Percentiles rank a stretch among this genome's conserved stretches.
Conservation (phyloP, 2,329 filamentous ascomycete genomes). For the Aspergillus terreus region DNA sequence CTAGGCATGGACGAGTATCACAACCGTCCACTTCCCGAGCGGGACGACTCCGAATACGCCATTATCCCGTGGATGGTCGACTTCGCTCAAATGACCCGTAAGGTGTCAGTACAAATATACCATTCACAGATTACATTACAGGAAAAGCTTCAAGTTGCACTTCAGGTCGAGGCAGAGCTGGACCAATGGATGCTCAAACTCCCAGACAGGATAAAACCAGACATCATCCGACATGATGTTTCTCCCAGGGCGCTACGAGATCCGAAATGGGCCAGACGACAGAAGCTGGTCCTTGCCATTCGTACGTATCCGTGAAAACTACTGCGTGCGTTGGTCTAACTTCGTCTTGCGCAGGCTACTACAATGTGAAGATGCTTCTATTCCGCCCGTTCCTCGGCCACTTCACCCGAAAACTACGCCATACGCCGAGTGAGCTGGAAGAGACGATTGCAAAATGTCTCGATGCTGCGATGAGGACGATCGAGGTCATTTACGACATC, state of each 20-base stretch:
- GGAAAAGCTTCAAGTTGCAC: slow-evolving; percentile 33
- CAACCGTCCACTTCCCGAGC: slow-evolving; percentile 38
- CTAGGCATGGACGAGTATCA: slow-evolving; percentile 49
- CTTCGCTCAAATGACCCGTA: slow-evolving; percentile 38
- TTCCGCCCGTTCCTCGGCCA: slow-evolving; percentile 35
- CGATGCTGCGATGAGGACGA: slow-evolving; percentile 37
- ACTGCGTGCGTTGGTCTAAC: background rate
- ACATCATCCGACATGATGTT: slow-evolving; percentile 19
- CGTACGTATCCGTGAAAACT: slow-evolving; percentile 21
- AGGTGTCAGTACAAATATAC: slow-evolving; percentile 40
- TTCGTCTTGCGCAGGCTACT: slow-evolving; percentile 26
- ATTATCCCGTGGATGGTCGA: slow-evolving; percentile 42
- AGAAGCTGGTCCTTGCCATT: slow-evolving; percentile 37
- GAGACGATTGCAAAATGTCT: slow-evolving; percentile 35
- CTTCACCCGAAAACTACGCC: slow-evolving; percentile 25
- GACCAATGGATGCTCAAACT: slow-evolving; percentile 33
- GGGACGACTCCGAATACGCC: slow-evolving; percentile 34
- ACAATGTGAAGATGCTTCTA: slow-evolving; percentile 40
- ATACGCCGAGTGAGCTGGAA: slow-evolving; percentile 24
- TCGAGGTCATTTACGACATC: slow-evolving; percentile 40
- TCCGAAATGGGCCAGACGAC: slow-evolving; percentile 36
- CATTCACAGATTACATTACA: slow-evolving; percentile 30
- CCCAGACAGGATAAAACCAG: slow-evolving; percentile 30
- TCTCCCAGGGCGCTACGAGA: slow-evolving; percentile 28
- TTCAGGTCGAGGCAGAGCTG: slow-evolving; percentile 35